Percentiles rank a stretch among this genome's conserved stretches.
Evolutionary conservation across 2,329 filamentous ascomycete genomes (phyloP).

Genomic region (Sporothrix phasma): DNA sequence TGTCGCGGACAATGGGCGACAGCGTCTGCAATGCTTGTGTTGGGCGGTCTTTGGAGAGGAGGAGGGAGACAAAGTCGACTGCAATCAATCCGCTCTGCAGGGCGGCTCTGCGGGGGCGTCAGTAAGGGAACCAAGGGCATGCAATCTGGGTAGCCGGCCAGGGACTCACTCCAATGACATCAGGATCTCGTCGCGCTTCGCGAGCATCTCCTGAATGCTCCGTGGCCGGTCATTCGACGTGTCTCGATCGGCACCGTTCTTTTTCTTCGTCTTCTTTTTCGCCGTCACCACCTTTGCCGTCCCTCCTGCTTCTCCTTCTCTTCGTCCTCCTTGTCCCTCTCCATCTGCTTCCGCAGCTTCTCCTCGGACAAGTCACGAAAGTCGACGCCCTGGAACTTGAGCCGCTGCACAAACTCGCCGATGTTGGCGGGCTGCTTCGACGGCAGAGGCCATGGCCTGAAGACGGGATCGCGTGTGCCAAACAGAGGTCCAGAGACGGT

Average conservation of each 20-base stretch:
- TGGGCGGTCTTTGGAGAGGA: constrained; percentile 73
- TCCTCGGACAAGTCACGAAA: constrained; percentile 73
- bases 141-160: background rate
- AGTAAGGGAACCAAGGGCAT: constrained; percentile 5
- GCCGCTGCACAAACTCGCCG: constrained; percentile 66
- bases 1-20: constrained; percentile 58
- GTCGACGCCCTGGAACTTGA: constrained; percentile 68
- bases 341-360: constrained; percentile 59
- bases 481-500: constrained; percentile 7
- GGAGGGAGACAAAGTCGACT: constrained; percentile 73
- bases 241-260: constrained; percentile 28
- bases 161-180: constrained; percentile 45
- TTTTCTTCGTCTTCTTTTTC: constrained; percentile 16
- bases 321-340: constrained; percentile 30
- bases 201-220: constrained; percentile 32
- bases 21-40: constrained; percentile 60
- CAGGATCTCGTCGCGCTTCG: constrained; percentile 48
- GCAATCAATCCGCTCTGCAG: constrained; percentile 56
- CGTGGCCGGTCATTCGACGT: constrained; percentile 15
- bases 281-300: constrained; percentile 4
- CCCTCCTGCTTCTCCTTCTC: constrained; percentile 30
- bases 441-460: constrained; percentile 53
- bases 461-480: constrained; percentile 17
- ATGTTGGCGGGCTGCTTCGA: constrained; percentile 52
- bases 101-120: constrained; percentile 29